These are phyloP conservation scores for Phaffia rhodozyma DNA, from an alignment of 1,284 basidiomycete species.

Conservation along the genomic window DNA sequence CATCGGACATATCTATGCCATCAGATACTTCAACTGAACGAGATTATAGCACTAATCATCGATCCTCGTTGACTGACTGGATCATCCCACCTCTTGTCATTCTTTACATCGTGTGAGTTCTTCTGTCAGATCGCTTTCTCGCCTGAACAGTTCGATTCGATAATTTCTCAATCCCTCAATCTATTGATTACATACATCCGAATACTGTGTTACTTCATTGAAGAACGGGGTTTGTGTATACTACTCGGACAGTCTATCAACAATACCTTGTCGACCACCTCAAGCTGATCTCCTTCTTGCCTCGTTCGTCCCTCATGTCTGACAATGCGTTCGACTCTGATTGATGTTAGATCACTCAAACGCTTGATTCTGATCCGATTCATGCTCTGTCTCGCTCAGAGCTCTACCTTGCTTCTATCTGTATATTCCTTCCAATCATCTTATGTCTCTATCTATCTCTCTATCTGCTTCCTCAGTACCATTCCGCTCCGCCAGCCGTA, in stretches of 20 bases:
- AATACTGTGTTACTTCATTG: not conserved
- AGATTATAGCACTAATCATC: too few species aligned
- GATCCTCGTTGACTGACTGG: conserved; percentile 1
- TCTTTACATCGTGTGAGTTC: conserved; percentile 3
- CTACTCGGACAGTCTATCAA: not conserved
- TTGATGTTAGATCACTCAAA: not conserved
- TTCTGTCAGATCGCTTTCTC: not conserved
- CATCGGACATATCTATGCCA: too few species aligned
- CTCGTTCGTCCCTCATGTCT: not conserved
- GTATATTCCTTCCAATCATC: not conserved
- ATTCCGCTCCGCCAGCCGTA: not conserved
- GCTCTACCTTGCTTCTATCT: not conserved
- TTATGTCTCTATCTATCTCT: not conserved
- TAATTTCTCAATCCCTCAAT: too few species aligned
- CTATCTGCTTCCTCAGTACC: not conserved
- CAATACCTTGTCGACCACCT: not conserved
- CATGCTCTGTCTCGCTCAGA: not conserved
- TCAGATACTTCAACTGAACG: too few species aligned
- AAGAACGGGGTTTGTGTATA: not conserved
- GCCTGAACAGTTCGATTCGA: too few species aligned
- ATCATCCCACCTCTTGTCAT: conserved; percentile 5
- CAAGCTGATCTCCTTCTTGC: not conserved
- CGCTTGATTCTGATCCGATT: not conserved
- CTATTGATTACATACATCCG: too few species aligned
- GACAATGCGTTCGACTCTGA: not conserved